Percentiles rank a stretch among this genome's conserved stretches.
These are phyloP conservation scores for Ampelocalamus luodianensis DNA, from an alignment of 176 grass and related monocot genomes.

Conservation along the genomic window DNA sequence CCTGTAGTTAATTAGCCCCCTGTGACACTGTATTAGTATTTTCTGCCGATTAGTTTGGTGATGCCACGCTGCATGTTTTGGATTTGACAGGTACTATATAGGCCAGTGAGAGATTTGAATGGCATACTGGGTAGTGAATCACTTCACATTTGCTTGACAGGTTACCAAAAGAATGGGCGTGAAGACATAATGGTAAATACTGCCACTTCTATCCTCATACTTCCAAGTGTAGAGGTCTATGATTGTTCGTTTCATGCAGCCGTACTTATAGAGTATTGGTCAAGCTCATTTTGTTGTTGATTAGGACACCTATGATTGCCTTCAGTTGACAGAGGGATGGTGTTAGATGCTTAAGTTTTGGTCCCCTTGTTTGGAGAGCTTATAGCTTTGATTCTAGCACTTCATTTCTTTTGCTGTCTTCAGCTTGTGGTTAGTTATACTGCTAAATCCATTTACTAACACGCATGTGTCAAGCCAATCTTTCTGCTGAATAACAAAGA, in stretches of 20 bases:
- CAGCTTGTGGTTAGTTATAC: not conserved
- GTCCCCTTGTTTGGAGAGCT: not conserved
- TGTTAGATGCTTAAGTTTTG: not conserved
- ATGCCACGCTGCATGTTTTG: constrained; percentile 21
- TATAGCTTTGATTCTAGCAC: not conserved
- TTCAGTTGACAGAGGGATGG: not conserved
- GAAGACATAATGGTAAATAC: constrained; percentile 80
- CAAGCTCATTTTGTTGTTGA: constrained; percentile 7
- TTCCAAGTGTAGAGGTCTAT: not conserved
- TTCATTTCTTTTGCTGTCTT: not conserved
- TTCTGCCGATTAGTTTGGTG: constrained; percentile 15
- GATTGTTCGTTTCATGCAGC: not conserved
- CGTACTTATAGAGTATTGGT: not conserved
- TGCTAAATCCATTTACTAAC: no score
- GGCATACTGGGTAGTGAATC: constrained; percentile 72
- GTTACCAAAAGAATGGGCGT: constrained; percentile 78
- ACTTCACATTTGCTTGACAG: constrained; percentile 75
- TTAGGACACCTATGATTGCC: not conserved
- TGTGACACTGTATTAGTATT: not conserved
- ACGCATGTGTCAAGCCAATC: no score
- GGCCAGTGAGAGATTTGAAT: constrained; percentile 68
- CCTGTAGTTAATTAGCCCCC: not conserved
- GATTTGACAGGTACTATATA: constrained; percentile 58
- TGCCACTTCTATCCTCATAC: not conserved
- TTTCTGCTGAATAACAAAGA: no score